Evolutionary conservation across 345 rosid species (phyloP), one percentile per base, ranked within the genome.

Genomic region (Brassica rapa): DNA sequence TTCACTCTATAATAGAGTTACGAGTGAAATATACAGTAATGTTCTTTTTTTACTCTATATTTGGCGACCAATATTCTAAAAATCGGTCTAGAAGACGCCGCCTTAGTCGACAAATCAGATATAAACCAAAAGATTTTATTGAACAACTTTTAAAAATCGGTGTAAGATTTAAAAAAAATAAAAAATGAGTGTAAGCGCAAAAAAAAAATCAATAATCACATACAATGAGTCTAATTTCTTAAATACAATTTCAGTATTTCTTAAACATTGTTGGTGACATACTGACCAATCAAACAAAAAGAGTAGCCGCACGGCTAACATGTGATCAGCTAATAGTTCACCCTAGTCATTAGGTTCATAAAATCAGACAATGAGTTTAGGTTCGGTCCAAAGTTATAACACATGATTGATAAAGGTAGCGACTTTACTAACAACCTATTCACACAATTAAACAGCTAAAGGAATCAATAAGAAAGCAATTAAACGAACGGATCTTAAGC

Each of bases 291-390:
- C 80, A 69, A 71, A 29, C 69, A 61, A 62, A 53, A 51, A 16
- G 25, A 62, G 49, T 62, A 80, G 75, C 75, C 66, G 8, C 24
- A 63, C 8, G 61, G 61, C 79, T 68, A 68, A 62, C 53, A 62
- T 62, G 67, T 55, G 76, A 80, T 70, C 46, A n/a, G 79, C 83
- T 80, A 79, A 79, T 79, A 68, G 82, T 70, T 70, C 83, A 80
- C 79, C 75, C 27, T 10, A 55, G 8, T 12, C 23, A 24, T 35
- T 3, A 7, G 24, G 39, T 8, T 14, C 14, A 8, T 1, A 33
- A 5, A 33, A 33, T 35, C 64, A 70, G 23, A 69, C 25, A 55
- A 56, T 14, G 63, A 56, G 6, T 39, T 27, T 23, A 51, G 55
- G 55, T 25, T 25, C 10, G 9, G 4, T 49, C 35, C 21, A 12